These are phyloP conservation scores for Ustilago sp. DNA, from an alignment of 1,284 basidiomycete genomes.

Conservation along the genomic window DNA sequence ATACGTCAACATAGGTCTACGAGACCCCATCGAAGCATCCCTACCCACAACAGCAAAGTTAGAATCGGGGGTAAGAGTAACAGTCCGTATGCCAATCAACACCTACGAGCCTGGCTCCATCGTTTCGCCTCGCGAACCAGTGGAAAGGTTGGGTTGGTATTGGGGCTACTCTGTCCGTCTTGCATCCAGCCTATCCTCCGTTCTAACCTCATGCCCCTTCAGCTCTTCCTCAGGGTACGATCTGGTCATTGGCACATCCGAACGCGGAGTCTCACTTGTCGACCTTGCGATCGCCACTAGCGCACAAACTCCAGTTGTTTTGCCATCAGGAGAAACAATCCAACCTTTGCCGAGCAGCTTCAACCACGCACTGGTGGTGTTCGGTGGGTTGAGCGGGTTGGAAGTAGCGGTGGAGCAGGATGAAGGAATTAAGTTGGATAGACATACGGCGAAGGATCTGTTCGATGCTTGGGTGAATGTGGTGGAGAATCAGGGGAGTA, in stretches of 20 bases:
- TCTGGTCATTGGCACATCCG: constrained; percentile 66
- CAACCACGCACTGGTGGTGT: constrained; percentile 61
- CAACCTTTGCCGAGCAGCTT: constrained; percentile 24
- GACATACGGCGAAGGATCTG: constrained; percentile 60
- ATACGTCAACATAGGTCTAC: constrained; percentile 63
- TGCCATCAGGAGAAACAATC: constrained; percentile 19
- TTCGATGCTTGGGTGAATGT: constrained; percentile 69
- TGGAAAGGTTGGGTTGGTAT: constrained; percentile 58
- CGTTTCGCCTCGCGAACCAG: constrained; percentile 64
- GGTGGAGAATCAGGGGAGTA: constrained; percentile 62
- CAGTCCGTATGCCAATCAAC: constrained; percentile 53
- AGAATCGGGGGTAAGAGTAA: constrained; percentile 58
- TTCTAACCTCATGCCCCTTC: constrained; percentile 46
- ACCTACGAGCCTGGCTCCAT: constrained; percentile 23
- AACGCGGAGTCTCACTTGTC: constrained; percentile 58
- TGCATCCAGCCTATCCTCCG: constrained; percentile 48
- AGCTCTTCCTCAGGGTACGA: constrained; percentile 52
- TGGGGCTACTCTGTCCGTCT: constrained; percentile 68
- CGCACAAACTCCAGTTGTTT: constrained; percentile 14
- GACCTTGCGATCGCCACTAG: constrained; percentile 31
- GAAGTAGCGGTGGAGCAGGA: constrained; percentile 66
- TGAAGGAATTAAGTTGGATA: constrained; percentile 50
- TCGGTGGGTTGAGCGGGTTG: constrained; percentile 66
- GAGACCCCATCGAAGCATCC: constrained; percentile 55
- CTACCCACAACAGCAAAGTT: constrained; percentile 14